Base-by-base conservation (phyloP, 2,329 filamentous ascomycete genomes). In the Calonectria hongkongensis region DNA sequence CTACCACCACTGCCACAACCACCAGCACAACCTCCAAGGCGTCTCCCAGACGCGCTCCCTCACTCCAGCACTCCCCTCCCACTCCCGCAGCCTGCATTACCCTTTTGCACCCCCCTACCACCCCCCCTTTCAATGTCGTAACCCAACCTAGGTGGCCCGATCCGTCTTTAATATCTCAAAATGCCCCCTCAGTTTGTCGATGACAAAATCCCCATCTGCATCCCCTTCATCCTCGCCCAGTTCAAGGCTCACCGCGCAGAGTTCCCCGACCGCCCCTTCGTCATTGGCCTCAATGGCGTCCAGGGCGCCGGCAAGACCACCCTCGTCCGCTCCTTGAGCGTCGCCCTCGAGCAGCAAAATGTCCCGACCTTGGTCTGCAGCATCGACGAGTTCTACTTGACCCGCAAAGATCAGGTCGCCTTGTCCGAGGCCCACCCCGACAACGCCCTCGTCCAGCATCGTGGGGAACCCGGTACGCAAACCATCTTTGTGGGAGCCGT, bases 251-350 rank as follows among this genome's bases (percentile, higher is more conserved):
- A 93, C 81, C 86, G 85, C 73, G 70, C 81, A 66, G 66, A 75
- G 48, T 68, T 74, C 36, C 76, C 85, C 84, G 68, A 76, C 79
- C 89, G 89, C 25, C 95, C 95, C 33, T 81, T 98, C 83, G 91
- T 98, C 82, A 89, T 98, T 74, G 96, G 95, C 58, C 89, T 98
- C 79, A 98, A 97, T 79, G 96, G 96, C 73, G 92, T 98, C 33
- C 96, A 98, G 85, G 96, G 96, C 73, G 93, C 94, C 45, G 96
- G 96, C 77, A 98, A 98, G 87, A 97, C 96, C 4, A 97, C 96
- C 15, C 89, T 98, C 79, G 95, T 96, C 45, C 88, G 88, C 45
- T 88, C 90, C 5, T 89, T 98, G 51, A 89, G 91, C 76, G 82
- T 87, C 25, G 90, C 89, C 16, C 89, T 96, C 45, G 87, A 89